These are phyloP conservation scores for Harringtonia aguacate DNA, from an alignment of 2,329 filamentous ascomycete species.

Conservation along the genomic window DNA sequence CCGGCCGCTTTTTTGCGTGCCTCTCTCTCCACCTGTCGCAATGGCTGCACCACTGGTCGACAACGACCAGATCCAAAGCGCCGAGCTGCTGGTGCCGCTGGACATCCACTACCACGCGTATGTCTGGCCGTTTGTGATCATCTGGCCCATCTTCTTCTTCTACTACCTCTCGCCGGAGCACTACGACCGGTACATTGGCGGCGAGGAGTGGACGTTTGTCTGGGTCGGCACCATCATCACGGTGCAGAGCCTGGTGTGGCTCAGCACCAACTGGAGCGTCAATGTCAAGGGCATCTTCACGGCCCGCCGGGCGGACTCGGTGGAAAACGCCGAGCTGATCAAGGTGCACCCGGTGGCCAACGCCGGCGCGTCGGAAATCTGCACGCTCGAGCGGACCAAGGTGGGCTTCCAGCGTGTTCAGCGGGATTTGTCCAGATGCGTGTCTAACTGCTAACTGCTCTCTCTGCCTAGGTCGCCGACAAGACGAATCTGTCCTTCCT, in stretches of 20 bases:
- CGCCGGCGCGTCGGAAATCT: slow-evolving; percentile 82
- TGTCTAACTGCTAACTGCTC: neutral
- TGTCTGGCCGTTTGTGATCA: slow-evolving; percentile 81
- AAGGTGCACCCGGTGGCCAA: slow-evolving; percentile 88
- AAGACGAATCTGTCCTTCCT: slow-evolving; percentile 77
- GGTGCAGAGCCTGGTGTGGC: slow-evolving; percentile 78
- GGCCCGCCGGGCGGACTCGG: slow-evolving; percentile 54
- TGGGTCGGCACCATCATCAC: slow-evolving; percentile 85
- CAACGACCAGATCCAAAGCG: slow-evolving; percentile 77
- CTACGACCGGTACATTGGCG: slow-evolving; percentile 85
- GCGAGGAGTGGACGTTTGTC: slow-evolving; percentile 97
- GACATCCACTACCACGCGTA: slow-evolving; percentile 76
- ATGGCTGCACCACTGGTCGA: slow-evolving; percentile 75
- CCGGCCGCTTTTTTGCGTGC: neutral
- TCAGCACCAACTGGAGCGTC: slow-evolving; percentile 97
- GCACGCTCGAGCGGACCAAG: slow-evolving; percentile 65
- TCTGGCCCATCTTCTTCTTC: slow-evolving; percentile 87
- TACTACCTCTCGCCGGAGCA: slow-evolving; percentile 74
- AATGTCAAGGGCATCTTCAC: slow-evolving; percentile 76
- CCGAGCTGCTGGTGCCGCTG: slow-evolving; percentile 80
- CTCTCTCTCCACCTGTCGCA: slow-evolving; percentile 8
- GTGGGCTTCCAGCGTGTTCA: slow-evolving; percentile 23
- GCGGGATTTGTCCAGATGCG: too few species aligned
- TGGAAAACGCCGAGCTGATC: slow-evolving; percentile 73
- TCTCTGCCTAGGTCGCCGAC: slow-evolving; percentile 45